Percentiles rank a stretch among this genome's conserved stretches.
phyloP scores from a whole-genome alignment of 257 asterid species.

The Solanum appendiculatum region DNA sequence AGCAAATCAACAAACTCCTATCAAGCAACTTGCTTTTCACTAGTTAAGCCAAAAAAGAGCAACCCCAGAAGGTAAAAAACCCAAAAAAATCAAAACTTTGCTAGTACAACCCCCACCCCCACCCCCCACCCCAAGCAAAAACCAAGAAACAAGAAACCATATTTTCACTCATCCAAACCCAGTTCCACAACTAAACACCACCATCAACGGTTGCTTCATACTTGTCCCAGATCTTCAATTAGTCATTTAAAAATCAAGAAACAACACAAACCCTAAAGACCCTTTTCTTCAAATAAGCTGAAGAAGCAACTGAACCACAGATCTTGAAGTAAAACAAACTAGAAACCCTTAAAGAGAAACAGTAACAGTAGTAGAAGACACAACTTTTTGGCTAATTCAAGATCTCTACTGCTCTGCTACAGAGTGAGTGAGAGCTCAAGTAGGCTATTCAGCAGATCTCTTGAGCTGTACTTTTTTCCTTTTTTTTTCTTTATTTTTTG shows the following conservation, averaged over 20 bases:
- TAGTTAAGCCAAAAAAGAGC: constrained; percentile 2
- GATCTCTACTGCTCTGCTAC: background rate
- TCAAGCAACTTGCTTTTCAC: background rate
- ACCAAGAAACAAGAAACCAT: constrained; percentile 18
- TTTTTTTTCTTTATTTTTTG: background rate
- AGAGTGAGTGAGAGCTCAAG: background rate
- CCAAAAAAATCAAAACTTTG: background rate
- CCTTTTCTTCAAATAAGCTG: background rate
- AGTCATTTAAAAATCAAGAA: background rate
- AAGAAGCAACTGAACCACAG: constrained; percentile 23
- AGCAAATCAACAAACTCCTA: constrained; percentile 13
- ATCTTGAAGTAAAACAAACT: constrained; percentile 37
- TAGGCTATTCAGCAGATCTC: constrained; percentile 18
- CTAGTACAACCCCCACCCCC: constrained; percentile 14
- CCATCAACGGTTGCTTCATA: constrained; percentile 12
- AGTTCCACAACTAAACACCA: constrained; percentile 18
- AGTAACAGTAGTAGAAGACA: constrained; percentile 30
- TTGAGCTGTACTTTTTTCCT: background rate
- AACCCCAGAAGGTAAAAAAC: background rate
- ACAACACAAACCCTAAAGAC: constrained; percentile 2
- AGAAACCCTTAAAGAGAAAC: constrained; percentile 26
- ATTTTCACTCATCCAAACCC: constrained; percentile 46
- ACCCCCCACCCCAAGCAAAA: constrained; percentile 32
- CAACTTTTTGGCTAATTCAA: constrained; percentile 37
- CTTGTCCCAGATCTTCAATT: constrained; percentile 20